Evolutionary conservation across 768 basidiomycete species (phyloP).

Genomic region (Albatrellus ellisii): DNA sequence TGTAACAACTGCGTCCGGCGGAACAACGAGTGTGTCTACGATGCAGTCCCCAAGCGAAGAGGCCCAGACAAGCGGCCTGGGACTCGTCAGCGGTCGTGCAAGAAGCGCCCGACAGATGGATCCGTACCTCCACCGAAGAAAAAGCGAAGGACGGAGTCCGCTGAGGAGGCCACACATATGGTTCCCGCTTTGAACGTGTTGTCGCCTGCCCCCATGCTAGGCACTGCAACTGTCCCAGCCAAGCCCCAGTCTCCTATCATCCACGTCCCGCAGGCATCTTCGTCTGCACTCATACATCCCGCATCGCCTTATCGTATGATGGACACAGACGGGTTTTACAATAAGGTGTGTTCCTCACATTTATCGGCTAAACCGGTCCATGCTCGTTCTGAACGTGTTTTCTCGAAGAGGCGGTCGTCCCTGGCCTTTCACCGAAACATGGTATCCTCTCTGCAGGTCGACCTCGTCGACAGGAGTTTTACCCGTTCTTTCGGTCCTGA

Average conservation of each 20-base stretch:
- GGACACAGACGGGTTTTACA: neutral
- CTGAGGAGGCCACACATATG: conserved; percentile 2
- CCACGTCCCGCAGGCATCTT: neutral
- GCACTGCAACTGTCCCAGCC: conserved; percentile 2
- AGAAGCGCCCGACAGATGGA: conserved; percentile 53
- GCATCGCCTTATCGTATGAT: neutral
- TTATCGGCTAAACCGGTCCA: neutral
- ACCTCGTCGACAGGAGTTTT: conserved; percentile 17
- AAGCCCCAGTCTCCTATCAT: neutral
- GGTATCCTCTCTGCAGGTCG: conserved; percentile 10
- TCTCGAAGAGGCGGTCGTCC: conserved; percentile 9
- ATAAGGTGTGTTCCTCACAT: neutral
- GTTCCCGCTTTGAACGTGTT: conserved; percentile 4
- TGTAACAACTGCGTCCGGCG: conserved; percentile 77
- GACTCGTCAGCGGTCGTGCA: conserved; percentile 72
- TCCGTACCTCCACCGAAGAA: conserved; percentile 27
- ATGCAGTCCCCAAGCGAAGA: conserved; percentile 66
- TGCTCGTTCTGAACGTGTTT: neutral
- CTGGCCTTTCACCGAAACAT: conserved; percentile 3
- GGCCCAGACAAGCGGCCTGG: conserved; percentile 83
- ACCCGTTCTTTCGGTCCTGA: conserved; percentile 15
- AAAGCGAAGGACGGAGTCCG: conserved; percentile 19
- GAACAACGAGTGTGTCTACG: conserved; percentile 69
- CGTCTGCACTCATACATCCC: neutral
- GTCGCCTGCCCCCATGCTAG: conserved; percentile 5